A percentile compares a stretch with the other conserved stretches of the same genome.
phyloP scores from a whole-genome alignment of 768 basidiomycete species.

The Saitozyma podzolica region DNA sequence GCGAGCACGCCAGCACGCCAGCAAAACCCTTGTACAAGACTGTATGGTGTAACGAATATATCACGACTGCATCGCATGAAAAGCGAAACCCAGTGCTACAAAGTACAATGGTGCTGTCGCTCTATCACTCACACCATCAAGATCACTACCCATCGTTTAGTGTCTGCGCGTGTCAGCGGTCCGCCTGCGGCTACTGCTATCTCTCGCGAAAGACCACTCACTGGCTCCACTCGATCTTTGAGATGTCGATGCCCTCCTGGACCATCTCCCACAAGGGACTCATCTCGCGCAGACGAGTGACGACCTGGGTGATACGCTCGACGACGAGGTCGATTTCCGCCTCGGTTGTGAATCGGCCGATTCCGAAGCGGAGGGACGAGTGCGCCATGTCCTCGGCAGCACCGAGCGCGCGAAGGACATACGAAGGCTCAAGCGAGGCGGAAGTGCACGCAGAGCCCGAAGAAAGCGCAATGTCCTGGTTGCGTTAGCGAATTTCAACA shows the following conservation, averaged over 20 bases:
- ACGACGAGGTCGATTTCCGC: constrained; percentile 94
- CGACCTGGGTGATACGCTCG: constrained; percentile 80
- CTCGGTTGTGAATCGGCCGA: constrained; percentile 97
- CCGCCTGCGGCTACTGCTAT: too few relatives aligned
- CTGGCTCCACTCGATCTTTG: constrained; percentile 79
- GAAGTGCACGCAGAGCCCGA: constrained; percentile 99
- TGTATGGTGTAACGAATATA: too few relatives aligned
- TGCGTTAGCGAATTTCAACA: not conserved
- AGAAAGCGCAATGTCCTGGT: constrained; percentile 89
- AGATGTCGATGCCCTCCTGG: constrained; percentile 96
- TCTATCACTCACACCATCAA: too few relatives aligned
- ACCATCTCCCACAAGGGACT: constrained; percentile 99
- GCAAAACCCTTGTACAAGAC: not conserved
- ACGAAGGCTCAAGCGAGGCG: constrained; percentile 95
- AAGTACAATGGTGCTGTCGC: too few relatives aligned
- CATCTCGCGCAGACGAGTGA: constrained; percentile 87
- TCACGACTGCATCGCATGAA: too few relatives aligned
- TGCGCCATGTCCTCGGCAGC: constrained; percentile 99
- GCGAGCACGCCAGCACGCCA: not conserved
- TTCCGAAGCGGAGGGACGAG: constrained; percentile 93
- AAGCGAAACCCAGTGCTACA: too few relatives aligned
- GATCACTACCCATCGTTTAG: too few relatives aligned
- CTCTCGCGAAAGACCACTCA: constrained; percentile 3
- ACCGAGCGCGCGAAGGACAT: constrained; percentile 94
- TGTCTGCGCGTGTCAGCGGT: too few relatives aligned